Percentiles rank a stretch among this genome's conserved stretches.
Conservation (phyloP, 148 eudicot species). For the Arctostaphylos glauca region DNA sequence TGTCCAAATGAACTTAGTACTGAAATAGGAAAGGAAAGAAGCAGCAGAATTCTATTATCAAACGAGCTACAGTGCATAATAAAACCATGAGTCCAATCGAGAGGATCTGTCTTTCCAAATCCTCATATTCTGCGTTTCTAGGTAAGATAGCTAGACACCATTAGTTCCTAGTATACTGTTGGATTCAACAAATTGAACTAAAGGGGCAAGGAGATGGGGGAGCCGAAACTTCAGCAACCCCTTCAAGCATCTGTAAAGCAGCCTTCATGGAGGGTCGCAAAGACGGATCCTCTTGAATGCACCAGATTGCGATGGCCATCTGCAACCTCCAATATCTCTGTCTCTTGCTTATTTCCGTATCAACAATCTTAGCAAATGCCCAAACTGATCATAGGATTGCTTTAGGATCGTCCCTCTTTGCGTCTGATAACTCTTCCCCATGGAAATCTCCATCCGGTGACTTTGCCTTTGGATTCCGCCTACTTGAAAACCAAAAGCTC, state of each 20-base stretch:
- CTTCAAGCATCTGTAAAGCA: slow-evolving; percentile 27
- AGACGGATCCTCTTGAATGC: slow-evolving; percentile 27
- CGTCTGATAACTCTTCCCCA: slow-evolving; percentile 7
- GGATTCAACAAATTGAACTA: neutral
- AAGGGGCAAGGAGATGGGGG: slow-evolving; percentile 13
- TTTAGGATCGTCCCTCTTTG: slow-evolving; percentile 20
- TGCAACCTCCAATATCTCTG: neutral
- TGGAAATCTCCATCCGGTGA: slow-evolving; percentile 37
- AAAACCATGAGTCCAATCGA: no score
- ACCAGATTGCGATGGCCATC: slow-evolving; percentile 17
- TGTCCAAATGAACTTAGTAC: no score
- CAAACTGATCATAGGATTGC: neutral
- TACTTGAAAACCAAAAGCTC: slow-evolving; percentile 10
- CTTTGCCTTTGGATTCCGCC: slow-evolving; percentile 39
- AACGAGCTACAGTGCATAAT: no score
- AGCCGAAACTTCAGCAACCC: slow-evolving; percentile 18
- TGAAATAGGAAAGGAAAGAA: no score
- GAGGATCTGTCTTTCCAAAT: no score
- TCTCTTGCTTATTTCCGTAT: neutral
- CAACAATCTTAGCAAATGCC: neutral
- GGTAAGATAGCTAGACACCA: neutral
- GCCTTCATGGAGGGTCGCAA: slow-evolving; percentile 26
- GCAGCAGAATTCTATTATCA: no score
- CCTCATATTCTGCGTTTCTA: neutral
- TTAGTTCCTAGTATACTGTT: neutral